These are phyloP conservation scores for Myxozyma udenii DNA, from an alignment of 805 yeast genomes.

Conservation along the genomic window DNA sequence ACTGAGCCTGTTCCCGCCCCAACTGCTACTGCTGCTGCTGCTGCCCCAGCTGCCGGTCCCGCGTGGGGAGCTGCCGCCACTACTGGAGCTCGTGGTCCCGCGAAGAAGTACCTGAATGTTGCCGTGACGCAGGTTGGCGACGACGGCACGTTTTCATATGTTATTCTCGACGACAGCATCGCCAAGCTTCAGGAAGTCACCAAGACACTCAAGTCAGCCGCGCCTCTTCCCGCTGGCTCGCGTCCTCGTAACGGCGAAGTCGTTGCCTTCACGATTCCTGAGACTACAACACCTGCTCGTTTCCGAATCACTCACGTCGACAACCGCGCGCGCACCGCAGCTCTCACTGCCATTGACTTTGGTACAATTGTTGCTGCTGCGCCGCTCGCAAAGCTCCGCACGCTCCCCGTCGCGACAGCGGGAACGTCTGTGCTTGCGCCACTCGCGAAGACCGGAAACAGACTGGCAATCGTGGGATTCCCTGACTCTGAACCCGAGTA, in stretches of 20 bases:
- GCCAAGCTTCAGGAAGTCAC: conserved; percentile 12
- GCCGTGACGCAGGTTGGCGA: conserved; percentile 35
- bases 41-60: conserved; percentile 14
- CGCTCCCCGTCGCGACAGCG: conserved; percentile 12
- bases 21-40: conserved; percentile 22
- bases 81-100: conserved; percentile 26
- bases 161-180: conserved; percentile 18
- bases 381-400: conserved; percentile 17
- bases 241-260: conserved; percentile 22
- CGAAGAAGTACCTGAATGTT: conserved; percentile 39
- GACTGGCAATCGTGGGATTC: conserved; percentile 18
- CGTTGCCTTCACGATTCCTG: conserved; percentile 18
- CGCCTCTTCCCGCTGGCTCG: conserved; percentile 1
- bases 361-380: conserved; percentile 21
- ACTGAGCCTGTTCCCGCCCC: conserved; percentile 28
- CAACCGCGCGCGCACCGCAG: conserved; percentile 8
- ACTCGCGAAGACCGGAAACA: conserved; percentile 24
- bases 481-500: conserved; percentile 26
- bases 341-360: conserved; percentile 20
- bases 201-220: conserved; percentile 10
- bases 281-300: conserved; percentile 14
- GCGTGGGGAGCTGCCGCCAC: not conserved
- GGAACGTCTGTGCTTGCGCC: conserved; percentile 14
- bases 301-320: conserved; percentile 21
- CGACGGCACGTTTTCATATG: conserved; percentile 33